Evolutionary conservation across 2,329 filamentous ascomycete genomes (phyloP), one percentile per base, ranked within the genome.

Genomic region (Hypoxylon sp.): DNA sequence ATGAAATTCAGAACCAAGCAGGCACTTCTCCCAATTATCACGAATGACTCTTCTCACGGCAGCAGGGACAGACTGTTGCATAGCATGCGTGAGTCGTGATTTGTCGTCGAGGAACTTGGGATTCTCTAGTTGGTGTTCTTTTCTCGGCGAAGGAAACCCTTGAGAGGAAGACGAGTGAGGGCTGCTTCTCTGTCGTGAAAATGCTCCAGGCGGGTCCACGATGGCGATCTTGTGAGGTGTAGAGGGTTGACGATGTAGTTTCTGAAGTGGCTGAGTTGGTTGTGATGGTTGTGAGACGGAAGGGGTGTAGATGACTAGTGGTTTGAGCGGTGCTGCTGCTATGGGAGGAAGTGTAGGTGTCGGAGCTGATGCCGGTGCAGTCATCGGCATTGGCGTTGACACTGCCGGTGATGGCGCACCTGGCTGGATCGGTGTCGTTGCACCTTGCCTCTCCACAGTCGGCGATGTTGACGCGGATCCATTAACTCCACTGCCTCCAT

Each of bases 1-100:
- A 64, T 87, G 85, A 61, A 84, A 87, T 9, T 85, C 81, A 3
- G 82, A 84, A 8, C 85, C 85, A 2, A 82, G 58, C 2, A 87
- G 66, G 16, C 81, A 81, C 68, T 82, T 85, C 43, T 84, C 77
- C 82, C 84, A 86, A 58, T 82, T 79, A 65, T 86, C 84, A 23
- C 85, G 79, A 9, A 87, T 69, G 0, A 80, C 79, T 46, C 82
- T 81, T 11, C 84, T 79, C 19, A 86, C 82, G n/a, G 81, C 79
- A 30, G 81, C 76, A 0, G 83, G 77, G 5, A 81, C 68, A 12
- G 81, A 76, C 43, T 79, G 78, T 14, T 79, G 76, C 3, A 87
- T 74, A 19, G 79, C 76, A 65, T 75, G 78, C 3, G 73, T 79
- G 19, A 83, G 72, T 32, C 78, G 77, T 3, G 74, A 73, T 25